Base-by-base conservation (phyloP, 192 early-diverging fungal genomes). In the Rhizoclosmatium sp. region DNA sequence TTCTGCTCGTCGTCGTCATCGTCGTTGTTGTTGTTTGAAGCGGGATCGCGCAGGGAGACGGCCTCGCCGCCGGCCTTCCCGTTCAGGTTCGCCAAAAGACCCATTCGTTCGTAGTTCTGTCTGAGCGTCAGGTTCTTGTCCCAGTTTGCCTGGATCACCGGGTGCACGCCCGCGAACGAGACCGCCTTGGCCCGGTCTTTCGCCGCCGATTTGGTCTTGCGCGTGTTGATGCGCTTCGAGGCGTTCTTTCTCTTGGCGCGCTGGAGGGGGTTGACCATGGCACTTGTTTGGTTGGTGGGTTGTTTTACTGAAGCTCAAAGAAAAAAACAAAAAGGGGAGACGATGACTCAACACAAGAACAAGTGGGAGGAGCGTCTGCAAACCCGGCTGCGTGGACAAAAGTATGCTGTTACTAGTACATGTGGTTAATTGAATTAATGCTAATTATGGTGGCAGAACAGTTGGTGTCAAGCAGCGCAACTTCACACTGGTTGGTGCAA, bases 41-140 rank as follows among this genome's bases (percentile, higher is more conserved):
- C 79, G 49, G 39, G 40, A 65, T 31, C 48, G 12, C 65, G 80
- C 41, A 58, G 47, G 47, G 4, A 23, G 40, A 84, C 81, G 40
- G 73, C 77, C 61, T 80, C 78, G 42, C 87, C 88, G 59, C 88
- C 88, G 9, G 88, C 80, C 39, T 78, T 76, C 21, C 87, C 88
- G 78, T 89, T 87, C 49, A 89, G 76, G 21, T 72, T 66, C 9
- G 83, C 75, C 19, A 85, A 45, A n/a, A 89, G 62, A 9, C 89
- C 89, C 68, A 90, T 76, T 41, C 71, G 48, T 59, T 81, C 79
- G 79, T 90, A 90, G 83, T 90, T 90, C 71, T 90, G 85, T 16
- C 79, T 64, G 23, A 90, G 76, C 2, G 89, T 90, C 64, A 87
- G 77, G 65, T 80, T 85, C 69, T 84, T 84, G 80, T 90, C 86